Evolutionary conservation across 805 yeast genomes (phyloP).

Genomic region (Sugiyamaella valdiviana): DNA sequence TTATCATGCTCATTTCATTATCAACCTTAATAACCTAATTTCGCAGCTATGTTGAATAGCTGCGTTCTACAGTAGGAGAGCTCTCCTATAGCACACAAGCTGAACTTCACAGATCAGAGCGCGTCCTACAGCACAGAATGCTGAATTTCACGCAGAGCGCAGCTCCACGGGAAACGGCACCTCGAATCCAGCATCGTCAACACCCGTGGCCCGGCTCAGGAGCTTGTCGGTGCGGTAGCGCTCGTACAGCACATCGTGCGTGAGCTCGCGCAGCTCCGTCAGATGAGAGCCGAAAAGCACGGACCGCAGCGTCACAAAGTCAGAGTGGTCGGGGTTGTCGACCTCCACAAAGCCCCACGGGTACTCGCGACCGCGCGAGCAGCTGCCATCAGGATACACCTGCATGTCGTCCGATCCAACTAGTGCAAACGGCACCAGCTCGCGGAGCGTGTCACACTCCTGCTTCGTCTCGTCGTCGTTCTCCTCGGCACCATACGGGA

Average conservation of each 20-base stretch:
- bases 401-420: conserved; percentile 41
- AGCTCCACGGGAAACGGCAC: too few species aligned
- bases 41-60: too few species aligned
- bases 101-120: too few species aligned
- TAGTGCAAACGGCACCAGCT: conserved; percentile 54
- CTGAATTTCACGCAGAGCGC: too few species aligned
- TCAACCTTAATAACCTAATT: too few species aligned
- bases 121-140: too few species aligned
- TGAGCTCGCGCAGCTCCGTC: conserved; percentile 53
- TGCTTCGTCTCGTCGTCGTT: conserved; percentile 38
- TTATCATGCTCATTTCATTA: too few species aligned
- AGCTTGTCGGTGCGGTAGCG: conserved; percentile 60
- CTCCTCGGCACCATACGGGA: conserved; percentile 60
- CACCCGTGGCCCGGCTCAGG: neutral
- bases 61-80: too few species aligned
- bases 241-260: conserved; percentile 58
- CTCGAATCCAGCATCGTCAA: neutral
- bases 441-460: conserved; percentile 35
- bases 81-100: too few species aligned
- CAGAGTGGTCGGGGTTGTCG: conserved; percentile 37
- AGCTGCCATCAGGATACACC: conserved; percentile 20
- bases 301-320: conserved; percentile 44
- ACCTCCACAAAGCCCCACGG: conserved; percentile 61
- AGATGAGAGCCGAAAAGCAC: conserved; percentile 74
- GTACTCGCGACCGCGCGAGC: conserved; percentile 47